Conservation (phyloP, 208 protist species). For the Paratrypanosoma confusum region DNA sequence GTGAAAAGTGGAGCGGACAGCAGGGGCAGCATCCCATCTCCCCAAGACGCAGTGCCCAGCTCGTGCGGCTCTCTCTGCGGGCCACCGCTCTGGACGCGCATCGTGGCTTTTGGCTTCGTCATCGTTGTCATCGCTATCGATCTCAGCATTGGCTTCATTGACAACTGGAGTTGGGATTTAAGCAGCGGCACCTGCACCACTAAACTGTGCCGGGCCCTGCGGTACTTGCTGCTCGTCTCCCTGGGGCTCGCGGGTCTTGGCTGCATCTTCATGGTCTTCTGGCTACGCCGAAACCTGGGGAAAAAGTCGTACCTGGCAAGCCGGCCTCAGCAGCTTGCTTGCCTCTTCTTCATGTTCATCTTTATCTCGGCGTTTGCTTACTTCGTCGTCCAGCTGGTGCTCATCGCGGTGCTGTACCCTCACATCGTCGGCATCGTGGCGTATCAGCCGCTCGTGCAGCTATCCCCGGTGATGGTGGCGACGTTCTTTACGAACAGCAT, state of each 20-base stretch:
- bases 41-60: no score
- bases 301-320: constrained; percentile 55
- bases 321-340: constrained; percentile 65
- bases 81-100: constrained; percentile 26
- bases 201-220: constrained; percentile 17
- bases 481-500: constrained; percentile 61
- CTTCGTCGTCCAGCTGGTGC: constrained; percentile 30
- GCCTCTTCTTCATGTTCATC: constrained; percentile 74
- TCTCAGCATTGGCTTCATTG: constrained; percentile 17
- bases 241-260: constrained; percentile 40
- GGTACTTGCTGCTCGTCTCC: constrained; percentile 16
- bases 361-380: constrained; percentile 51
- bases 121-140: constrained; percentile 21
- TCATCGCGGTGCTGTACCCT: constrained; percentile 31
- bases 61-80: no score
- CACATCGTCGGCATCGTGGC: constrained; percentile 45
- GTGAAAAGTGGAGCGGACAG: no score
- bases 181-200: constrained; percentile 17
- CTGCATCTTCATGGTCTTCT: constrained; percentile 33
- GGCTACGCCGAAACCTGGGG: constrained; percentile 42
- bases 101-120: constrained; percentile 16
- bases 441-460: constrained; percentile 54
- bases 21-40: no score
- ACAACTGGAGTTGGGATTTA: constrained; percentile 18
- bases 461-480: constrained; percentile 50